Base-by-base conservation (phyloP, 176 grass and related monocot species). In the Musa troglodytarum region DNA sequence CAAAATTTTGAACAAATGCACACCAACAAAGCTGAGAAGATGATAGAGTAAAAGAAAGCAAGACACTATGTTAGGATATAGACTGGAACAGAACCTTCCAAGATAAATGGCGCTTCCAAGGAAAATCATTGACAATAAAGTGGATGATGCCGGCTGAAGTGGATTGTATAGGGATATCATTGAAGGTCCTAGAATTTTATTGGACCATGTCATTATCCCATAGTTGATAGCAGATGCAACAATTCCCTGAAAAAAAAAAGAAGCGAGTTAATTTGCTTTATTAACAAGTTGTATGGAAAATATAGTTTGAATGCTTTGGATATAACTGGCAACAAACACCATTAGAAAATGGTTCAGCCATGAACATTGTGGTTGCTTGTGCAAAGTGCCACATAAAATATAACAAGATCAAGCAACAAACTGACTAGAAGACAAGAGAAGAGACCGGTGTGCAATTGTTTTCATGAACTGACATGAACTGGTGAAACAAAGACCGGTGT, bases 131-230 rank as follows among this genome's bases (percentile, higher is more conserved):
- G 95, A 99, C 54, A 99, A 84, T 23, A 93, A 84, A 50, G 90
- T 89, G 12, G 95, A 99, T 21, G 80, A 87, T 81, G 86, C 90
- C 23, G 95, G 95, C 71, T 99, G 95, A 61, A 99, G 90, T 14
- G 95, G 95, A 73, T 77, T 85, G 74, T 99, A 99, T 20, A 99
- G 87, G 71, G 95, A 79, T 17, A 99, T 90, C 58, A 91, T 65
- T 71, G 95, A 87, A 17, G 95, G 95, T 14, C 95, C 95, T 28
- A 99, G 78, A 68, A 99, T 87, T 82, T 99, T 99, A 54, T 99
- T 99, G 13, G 88, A 59, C 95, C 95, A 94, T 55, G 95, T 99
- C 90, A 89, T 94, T 75, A 99, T 82, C 10, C 90, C 84, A 11
- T 99, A 99, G 81, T 94, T 99, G 3, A 99, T 3, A 86, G 87